phyloP scores from a whole-genome alignment of 1,139 yeast genomes.

The Blastobotrys apis region DNA sequence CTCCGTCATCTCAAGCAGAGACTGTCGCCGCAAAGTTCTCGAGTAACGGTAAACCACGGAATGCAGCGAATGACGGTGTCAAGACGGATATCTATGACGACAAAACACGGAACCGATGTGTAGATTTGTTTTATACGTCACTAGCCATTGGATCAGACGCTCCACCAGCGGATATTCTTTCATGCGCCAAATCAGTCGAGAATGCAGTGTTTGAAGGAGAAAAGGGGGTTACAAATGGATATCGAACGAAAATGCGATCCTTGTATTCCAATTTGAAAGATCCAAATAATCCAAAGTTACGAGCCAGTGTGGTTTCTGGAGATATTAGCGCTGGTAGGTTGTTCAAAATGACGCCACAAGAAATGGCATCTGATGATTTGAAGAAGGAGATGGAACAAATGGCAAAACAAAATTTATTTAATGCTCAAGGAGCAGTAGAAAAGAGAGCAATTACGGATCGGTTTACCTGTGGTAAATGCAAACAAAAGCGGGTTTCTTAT shows the following conservation, averaged over 20 bases:
- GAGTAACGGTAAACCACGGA: slow-evolving; percentile 48
- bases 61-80: slow-evolving; percentile 76
- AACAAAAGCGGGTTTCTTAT: slow-evolving; percentile 92
- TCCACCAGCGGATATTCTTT: slow-evolving; percentile 54
- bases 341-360: slow-evolving; percentile 81
- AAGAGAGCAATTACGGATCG: slow-evolving; percentile 95
- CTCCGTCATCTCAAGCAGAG: slow-evolving; percentile 9
- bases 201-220: slow-evolving; percentile 59
- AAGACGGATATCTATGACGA: slow-evolving; percentile 65
- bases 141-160: slow-evolving; percentile 74
- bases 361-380: slow-evolving; percentile 85
- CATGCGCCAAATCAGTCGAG: slow-evolving; percentile 70
- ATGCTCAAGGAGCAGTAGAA: slow-evolving; percentile 98
- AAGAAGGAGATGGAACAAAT: slow-evolving; percentile 81
- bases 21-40: slow-evolving; percentile 19
- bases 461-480: slow-evolving; percentile 96
- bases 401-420: slow-evolving; percentile 83
- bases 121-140: slow-evolving; percentile 81
- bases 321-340: slow-evolving; percentile 61
- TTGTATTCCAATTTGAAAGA: slow-evolving; percentile 82
- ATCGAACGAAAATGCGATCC: slow-evolving; percentile 77
- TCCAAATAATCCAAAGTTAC: slow-evolving; percentile 80
- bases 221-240: slow-evolving; percentile 50
- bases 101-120: slow-evolving; percentile 76
- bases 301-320: slow-evolving; percentile 62